Conservation (phyloP, 345 rosid genomes). For the Euclidium syriacum region DNA sequence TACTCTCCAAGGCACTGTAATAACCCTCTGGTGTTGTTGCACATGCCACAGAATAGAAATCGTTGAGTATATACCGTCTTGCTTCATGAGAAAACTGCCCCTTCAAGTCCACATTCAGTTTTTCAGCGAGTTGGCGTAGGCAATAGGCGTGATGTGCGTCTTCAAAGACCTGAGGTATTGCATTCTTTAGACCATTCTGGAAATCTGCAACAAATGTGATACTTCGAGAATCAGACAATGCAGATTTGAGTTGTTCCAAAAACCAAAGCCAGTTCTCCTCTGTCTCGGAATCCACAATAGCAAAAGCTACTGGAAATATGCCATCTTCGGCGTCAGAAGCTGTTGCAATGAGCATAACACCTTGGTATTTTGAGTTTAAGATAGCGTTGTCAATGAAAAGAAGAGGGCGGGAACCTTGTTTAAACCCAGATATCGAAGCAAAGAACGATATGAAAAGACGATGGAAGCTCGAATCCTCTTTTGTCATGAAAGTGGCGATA, state of each 20-base stretch:
- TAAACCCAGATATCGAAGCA: conserved; percentile 75
- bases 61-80: conserved; percentile 70
- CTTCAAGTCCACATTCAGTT: conserved; percentile 61
- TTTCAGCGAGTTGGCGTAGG: conserved; percentile 73
- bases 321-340: conserved; percentile 82
- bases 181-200: conserved; percentile 63
- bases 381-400: conserved; percentile 69
- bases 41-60: conserved; percentile 74
- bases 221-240: conserved; percentile 42
- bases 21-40: conserved; percentile 60
- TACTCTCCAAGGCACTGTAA: conserved; percentile 51
- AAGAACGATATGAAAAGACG: conserved; percentile 80
- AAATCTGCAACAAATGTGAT: conserved; percentile 83
- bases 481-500: conserved; percentile 62
- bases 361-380: conserved; percentile 81
- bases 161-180: conserved; percentile 60
- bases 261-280: conserved; percentile 95
- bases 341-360: conserved; percentile 62
- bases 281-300: conserved; percentile 72
- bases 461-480: conserved; percentile 89
- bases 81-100: conserved; percentile 95
- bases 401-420: conserved; percentile 87
- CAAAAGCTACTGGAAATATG: conserved; percentile 76
- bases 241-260: conserved; percentile 60
- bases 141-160: conserved; percentile 79